phyloP scores from a whole-genome alignment of 2,329 filamentous ascomycete genomes.

The Coccinonectria pachysandricola region DNA sequence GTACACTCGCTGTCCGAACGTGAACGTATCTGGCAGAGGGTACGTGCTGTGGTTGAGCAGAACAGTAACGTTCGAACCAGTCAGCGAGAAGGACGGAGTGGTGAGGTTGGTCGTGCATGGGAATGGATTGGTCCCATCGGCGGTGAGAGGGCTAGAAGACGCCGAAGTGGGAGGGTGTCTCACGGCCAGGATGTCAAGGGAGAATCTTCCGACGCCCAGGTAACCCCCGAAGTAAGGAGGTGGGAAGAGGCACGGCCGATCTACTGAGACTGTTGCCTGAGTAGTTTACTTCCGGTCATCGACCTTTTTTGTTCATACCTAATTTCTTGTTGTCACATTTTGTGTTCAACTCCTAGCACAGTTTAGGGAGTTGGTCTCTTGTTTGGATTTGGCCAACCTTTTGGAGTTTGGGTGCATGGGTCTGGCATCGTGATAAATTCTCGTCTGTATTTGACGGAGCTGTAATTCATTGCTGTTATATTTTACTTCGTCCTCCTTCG shows the following conservation, averaged over 20 bases:
- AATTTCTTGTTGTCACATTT: slow-evolving; percentile 5
- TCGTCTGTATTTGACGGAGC: too few relatives aligned
- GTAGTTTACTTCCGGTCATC: too few relatives aligned
- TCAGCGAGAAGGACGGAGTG: slow-evolving; percentile 57
- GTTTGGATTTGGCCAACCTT: slow-evolving; percentile 9
- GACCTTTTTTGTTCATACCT: slow-evolving; percentile 3
- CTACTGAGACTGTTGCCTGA: slow-evolving; percentile 22
- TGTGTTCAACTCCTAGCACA: slow-evolving; percentile 3
- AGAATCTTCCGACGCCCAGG: slow-evolving; percentile 22
- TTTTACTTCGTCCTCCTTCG: too few relatives aligned
- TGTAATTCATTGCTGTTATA: too few relatives aligned
- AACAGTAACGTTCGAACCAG: slow-evolving; percentile 82
- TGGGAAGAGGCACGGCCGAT: slow-evolving; percentile 34
- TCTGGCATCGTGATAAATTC: too few relatives aligned
- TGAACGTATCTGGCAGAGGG: slow-evolving; percentile 74
- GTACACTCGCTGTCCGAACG: slow-evolving; percentile 69
- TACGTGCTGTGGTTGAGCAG: slow-evolving; percentile 76
- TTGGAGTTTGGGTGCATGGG: too few relatives aligned
- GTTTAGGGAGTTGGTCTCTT: slow-evolving; percentile 5
- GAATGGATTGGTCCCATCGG: slow-evolving; percentile 56
- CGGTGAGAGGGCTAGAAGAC: slow-evolving; percentile 33
- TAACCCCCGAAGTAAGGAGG: slow-evolving; percentile 21
- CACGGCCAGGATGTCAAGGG: slow-evolving; percentile 30
- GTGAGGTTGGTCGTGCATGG: slow-evolving; percentile 57
- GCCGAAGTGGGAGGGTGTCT: slow-evolving; percentile 43